Evolutionary conservation across 495 filamentous ascomycete genomes (phyloP), one percentile per base, ranked within the genome.

Genomic region (Daldinia bambusicola): DNA sequence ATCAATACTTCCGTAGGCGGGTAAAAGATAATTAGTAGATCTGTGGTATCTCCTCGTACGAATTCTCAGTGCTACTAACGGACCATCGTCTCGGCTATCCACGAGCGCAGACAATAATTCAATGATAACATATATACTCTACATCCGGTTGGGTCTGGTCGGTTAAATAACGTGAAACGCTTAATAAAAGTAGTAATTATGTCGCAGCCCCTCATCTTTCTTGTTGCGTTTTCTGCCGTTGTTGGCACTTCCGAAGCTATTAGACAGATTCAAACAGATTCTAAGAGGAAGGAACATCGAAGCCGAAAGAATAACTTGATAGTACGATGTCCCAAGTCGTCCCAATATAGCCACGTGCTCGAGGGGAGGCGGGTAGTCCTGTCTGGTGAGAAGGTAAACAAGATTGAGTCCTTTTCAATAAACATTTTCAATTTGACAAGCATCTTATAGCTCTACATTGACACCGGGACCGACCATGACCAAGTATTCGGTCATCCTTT

Each of bases 221-320:
- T 86, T 30, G 80, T 84, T 53, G 84, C 82, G 18, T 85, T 84
- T 60, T 82, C 84, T 30, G 80, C 83, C 13, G 84, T 85, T 43
- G 80, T 85, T 36, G 84, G 82, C 60, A 82, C 83, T 9, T 82
- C 81, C 13, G 84, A 86, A 76, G 84, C 82, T 1, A 82, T 86
- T 22, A 75, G 80, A 37, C 80, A 82, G 48, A 83, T 84, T 30
- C 84, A 86, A 60, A 77, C 76, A 7, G 77, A 83, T 59, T 80
- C 82, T 31, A 77, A 72, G 30, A 75, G 75, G 71, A 81, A 86
- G 66, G 77, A 82, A 59, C 84, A 86, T 69, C 72, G 84, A 59
- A 80, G 81, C 61, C 76, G 81, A 45, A 85, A 85, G 63, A 79
- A 83, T 37, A 84, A 86, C 55, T 76, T 86, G 18, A 70, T 83